Evolutionary conservation across 306 rosid genomes (phyloP), one percentile per base, ranked within the genome.

Genomic region (Acmispon strigosus): DNA sequence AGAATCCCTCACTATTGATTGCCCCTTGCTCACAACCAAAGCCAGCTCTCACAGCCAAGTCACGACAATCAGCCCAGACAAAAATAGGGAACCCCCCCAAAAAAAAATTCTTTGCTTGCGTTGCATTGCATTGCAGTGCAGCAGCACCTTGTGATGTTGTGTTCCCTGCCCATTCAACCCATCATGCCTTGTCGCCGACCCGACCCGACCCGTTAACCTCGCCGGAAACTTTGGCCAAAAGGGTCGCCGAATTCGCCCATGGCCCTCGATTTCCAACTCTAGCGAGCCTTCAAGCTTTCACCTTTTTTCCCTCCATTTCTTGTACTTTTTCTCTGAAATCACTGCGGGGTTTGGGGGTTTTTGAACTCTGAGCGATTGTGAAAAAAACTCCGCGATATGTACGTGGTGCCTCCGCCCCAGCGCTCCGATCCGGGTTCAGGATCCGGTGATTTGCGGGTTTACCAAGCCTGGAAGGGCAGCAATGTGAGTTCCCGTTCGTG

Each of bases 351-450:
- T 64, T 47, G 20, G 11, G 70, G 70, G 42, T 32, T 64, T 47
- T 63, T 73, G 13, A 72, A 59, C 78, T 72, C 37, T 45, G 16
- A 27, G 29, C 3, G 48, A 22, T 57, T 50, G 24, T 70, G 63
- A 16, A 24, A 74, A 74, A 22, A 64, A 5, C 43, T 39, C 12
- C 10, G 17, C 59, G 69, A 62, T 54, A 93, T 93, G 98, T 88
- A 93, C 79, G 98, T 93, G 79, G 94, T 87, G 42, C 97, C 97
- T 74, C 98, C 98, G 6, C 97, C 98, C 7, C 92, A 84, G 77
- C 87, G 88, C 55, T 83, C 97, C 62, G 96, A 90, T 90, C 87
- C 73, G 81, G 89, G 69, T 24, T 76, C 91, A 68, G 92, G 92
- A 92, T 86, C 96, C 80, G 64, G 62, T 53, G 96, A 91, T 84